phyloP scores from a whole-genome alignment of 2,329 filamentous ascomycete genomes.

The Thelonectria discophora region DNA sequence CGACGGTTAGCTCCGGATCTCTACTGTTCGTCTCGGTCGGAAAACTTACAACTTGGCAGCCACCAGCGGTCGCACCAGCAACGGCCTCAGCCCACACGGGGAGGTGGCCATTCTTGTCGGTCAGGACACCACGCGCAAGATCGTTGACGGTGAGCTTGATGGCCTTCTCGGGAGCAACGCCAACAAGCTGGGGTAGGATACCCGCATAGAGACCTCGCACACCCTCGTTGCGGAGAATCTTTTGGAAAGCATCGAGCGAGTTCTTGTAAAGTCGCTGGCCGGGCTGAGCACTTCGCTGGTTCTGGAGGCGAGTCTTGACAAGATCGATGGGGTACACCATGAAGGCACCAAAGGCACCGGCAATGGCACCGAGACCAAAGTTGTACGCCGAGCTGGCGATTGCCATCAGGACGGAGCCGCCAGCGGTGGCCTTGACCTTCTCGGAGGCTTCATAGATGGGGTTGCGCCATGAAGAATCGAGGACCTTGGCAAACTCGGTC shows the following conservation, averaged over 20 bases:
- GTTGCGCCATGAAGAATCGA: slow-evolving; percentile 90
- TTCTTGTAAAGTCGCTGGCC: slow-evolving; percentile 96
- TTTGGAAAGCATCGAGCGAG: slow-evolving; percentile 92
- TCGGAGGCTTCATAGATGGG: slow-evolving; percentile 63
- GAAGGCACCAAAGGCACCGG: slow-evolving; percentile 96
- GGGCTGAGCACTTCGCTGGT: slow-evolving; percentile 84
- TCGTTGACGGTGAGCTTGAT: slow-evolving; percentile 99
- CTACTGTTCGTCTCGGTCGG: background rate
- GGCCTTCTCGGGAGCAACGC: slow-evolving; percentile 98
- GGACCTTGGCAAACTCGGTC: slow-evolving; percentile 89
- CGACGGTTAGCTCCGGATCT: slow-evolving; percentile 11
- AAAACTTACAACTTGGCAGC: slow-evolving; percentile 88
- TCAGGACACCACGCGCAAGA: slow-evolving; percentile 79
- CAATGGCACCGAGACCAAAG: slow-evolving; percentile 87
- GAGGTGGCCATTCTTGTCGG: slow-evolving; percentile 80
- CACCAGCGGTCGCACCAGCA: slow-evolving; percentile 89
- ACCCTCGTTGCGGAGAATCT: slow-evolving; percentile 93
- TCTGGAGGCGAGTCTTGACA: slow-evolving; percentile 98
- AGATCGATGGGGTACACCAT: slow-evolving; percentile 99
- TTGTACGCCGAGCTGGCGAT: slow-evolving; percentile 80
- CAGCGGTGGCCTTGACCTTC: slow-evolving; percentile 50
- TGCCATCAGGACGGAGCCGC: slow-evolving; percentile 62
- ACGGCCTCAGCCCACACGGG: slow-evolving; percentile 76
- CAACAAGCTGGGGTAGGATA: slow-evolving; percentile 92
- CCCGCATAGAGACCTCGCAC: slow-evolving; percentile 91